Evolutionary conservation across 345 rosid species (phyloP).

Genomic region (Sisymbrium altissimum): DNA sequence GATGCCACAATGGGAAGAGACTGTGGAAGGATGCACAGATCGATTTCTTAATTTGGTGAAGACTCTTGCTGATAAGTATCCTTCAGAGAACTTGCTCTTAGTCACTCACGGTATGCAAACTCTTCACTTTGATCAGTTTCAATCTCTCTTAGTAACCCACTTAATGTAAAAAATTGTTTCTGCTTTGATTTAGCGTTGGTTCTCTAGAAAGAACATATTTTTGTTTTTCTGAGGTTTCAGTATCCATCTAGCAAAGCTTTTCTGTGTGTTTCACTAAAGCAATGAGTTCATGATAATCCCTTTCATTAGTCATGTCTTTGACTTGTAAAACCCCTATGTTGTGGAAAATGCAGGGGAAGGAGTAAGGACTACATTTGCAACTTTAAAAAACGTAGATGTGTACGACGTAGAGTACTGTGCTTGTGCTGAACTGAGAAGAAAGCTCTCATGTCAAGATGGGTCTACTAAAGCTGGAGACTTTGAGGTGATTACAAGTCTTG

Average conservation of each 20-base stretch:
- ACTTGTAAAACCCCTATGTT: background rate
- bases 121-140: background rate
- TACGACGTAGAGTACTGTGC: slow-evolving; percentile 70
- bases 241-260: background rate
- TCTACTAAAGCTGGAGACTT: slow-evolving; percentile 42
- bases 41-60: slow-evolving; percentile 47
- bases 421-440: slow-evolving; percentile 58
- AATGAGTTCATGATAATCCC: background rate
- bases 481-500: slow-evolving; percentile 26
- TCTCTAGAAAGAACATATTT: background rate
- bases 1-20: slow-evolving; percentile 81
- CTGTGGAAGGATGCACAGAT: slow-evolving; percentile 33
- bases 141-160: background rate
- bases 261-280: background rate
- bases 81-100: slow-evolving; percentile 70
- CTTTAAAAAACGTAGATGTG: slow-evolving; percentile 42
- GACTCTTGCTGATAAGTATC: slow-evolving; percentile 75
- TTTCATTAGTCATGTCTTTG: background rate
- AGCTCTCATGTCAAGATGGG: slow-evolving; percentile 24
- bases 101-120: slow-evolving; percentile 65
- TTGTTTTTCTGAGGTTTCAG: background rate
- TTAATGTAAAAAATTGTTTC: too few relatives aligned
- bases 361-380: slow-evolving; percentile 66
- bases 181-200: background rate
- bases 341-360: slow-evolving; percentile 62